Conservation (phyloP, 2,329 filamentous ascomycete species). For the Cladosporium sp. region DNA sequence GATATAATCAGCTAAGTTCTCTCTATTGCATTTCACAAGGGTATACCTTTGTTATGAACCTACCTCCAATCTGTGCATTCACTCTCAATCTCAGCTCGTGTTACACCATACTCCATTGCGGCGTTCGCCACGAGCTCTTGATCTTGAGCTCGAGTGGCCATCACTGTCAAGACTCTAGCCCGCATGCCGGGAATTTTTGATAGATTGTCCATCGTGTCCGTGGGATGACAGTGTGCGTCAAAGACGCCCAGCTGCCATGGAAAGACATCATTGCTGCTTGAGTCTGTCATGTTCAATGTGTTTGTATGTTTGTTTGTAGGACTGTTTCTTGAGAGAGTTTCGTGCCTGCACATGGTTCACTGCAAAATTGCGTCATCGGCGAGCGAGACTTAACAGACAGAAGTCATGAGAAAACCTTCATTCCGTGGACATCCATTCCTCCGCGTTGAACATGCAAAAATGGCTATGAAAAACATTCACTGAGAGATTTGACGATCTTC, state of each 20-base stretch:
- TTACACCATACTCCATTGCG: slow-evolving; percentile 53
- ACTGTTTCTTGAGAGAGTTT: no score
- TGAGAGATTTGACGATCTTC: no score
- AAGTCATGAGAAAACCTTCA: no score
- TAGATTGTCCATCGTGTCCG: slow-evolving; percentile 66
- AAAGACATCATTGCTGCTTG: slow-evolving; percentile 34
- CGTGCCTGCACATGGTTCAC: no score
- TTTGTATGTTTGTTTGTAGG: neutral
- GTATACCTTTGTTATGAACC: slow-evolving; percentile 20
- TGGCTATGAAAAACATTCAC: no score
- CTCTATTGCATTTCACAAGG: neutral
- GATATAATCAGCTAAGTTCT: neutral
- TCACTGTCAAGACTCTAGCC: slow-evolving; percentile 63
- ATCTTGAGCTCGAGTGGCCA: slow-evolving; percentile 73
- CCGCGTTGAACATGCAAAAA: no score
- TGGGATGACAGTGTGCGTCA: slow-evolving; percentile 82
- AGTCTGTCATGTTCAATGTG: slow-evolving; percentile 16
- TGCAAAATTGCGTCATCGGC: no score
- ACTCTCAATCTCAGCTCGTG: slow-evolving; percentile 16
- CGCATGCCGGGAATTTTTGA: slow-evolving; percentile 60
- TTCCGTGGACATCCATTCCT: no score
- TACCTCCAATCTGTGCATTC: slow-evolving; percentile 30
- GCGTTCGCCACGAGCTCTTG: slow-evolving; percentile 66
- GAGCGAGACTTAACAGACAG: no score
- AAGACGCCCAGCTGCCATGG: slow-evolving; percentile 69